phyloP scores from a whole-genome alignment of 2,329 filamentous ascomycete genomes.

The Pseudogymnoascus sp. region DNA sequence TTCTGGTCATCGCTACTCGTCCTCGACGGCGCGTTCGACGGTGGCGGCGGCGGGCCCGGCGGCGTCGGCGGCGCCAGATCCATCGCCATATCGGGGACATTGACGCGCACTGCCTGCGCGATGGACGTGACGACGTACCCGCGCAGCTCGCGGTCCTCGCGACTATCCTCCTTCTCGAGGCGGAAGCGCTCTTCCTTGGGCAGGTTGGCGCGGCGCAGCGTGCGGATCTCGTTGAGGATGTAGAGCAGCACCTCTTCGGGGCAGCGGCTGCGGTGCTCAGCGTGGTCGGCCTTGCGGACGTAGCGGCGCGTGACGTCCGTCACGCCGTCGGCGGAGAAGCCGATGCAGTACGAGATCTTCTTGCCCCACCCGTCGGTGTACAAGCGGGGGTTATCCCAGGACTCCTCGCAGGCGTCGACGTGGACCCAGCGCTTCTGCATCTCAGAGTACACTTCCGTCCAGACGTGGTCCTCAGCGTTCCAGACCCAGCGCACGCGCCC shows the following conservation, averaged over 20 bases:
- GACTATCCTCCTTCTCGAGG: constrained; percentile 70
- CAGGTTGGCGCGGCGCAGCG: constrained; percentile 74
- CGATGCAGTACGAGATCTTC: constrained; percentile 94
- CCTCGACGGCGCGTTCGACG: constrained; percentile 17
- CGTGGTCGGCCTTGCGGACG: constrained; percentile 63
- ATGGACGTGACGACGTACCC: constrained; percentile 67
- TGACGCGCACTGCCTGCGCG: constrained; percentile 51
- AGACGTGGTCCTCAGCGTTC: constrained; percentile 96
- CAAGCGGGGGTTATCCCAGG: constrained; percentile 87
- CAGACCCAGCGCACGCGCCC: constrained; percentile 93
- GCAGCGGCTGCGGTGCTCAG: constrained; percentile 67
- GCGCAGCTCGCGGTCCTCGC: constrained; percentile 67
- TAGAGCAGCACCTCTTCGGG: constrained; percentile 86
- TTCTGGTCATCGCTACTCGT: constrained; percentile 47
- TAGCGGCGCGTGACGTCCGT: constrained; percentile 60
- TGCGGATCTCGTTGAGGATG: constrained; percentile 86
- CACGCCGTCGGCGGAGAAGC: constrained; percentile 83
- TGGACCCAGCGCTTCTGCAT: constrained; percentile 95
- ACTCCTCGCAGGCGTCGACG: constrained; percentile 87
- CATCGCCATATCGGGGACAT: background rate
- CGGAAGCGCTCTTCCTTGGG: constrained; percentile 76
- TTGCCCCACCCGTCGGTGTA: constrained; percentile 95
- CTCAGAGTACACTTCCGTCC: constrained; percentile 95
- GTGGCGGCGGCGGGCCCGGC: constrained; percentile 17
- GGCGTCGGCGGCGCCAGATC: background rate